phyloP scores from a whole-genome alignment of 495 filamentous ascomycete genomes.

The Penicillium psychrofluorescens region DNA sequence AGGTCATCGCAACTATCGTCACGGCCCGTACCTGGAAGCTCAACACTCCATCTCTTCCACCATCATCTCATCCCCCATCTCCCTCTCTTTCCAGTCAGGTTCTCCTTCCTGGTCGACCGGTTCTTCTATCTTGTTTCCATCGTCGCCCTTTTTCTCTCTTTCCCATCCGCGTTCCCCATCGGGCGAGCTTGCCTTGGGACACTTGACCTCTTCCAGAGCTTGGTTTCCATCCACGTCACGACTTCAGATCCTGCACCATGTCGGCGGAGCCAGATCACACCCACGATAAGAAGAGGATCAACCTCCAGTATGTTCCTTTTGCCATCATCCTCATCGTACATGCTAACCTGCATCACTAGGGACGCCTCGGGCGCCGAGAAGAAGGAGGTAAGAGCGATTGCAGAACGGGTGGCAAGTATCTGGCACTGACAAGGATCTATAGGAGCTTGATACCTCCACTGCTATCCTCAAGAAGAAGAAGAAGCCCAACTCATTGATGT shows the following conservation, averaged over 20 bases:
- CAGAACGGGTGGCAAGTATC: background rate
- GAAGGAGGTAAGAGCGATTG: slow-evolving; percentile 59
- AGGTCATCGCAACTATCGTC: slow-evolving; percentile 38
- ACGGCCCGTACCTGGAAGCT: slow-evolving; percentile 33
- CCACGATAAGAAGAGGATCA: slow-evolving; percentile 76
- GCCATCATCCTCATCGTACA: slow-evolving; percentile 6
- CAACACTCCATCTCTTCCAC: slow-evolving; percentile 11
- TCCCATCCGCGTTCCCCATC: background rate
- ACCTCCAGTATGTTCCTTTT: slow-evolving; percentile 64
- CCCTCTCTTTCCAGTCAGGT: slow-evolving; percentile 11
- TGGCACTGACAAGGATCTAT: slow-evolving; percentile 21
- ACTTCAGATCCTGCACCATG: slow-evolving; percentile 20
- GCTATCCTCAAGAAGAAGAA: slow-evolving; percentile 99
- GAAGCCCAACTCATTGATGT: slow-evolving; percentile 99
- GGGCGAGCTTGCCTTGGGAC: slow-evolving; percentile 7
- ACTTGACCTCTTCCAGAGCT: slow-evolving; percentile 15
- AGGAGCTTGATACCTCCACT: slow-evolving; percentile 91
- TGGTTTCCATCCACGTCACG: slow-evolving; percentile 15
- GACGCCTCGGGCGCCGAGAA: slow-evolving; percentile 84
- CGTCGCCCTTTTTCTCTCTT: slow-evolving; percentile 2
- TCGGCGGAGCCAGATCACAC: slow-evolving; percentile 62
- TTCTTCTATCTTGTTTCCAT: slow-evolving; percentile 9
- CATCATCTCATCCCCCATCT: slow-evolving; percentile 14
- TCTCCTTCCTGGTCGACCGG: slow-evolving; percentile 10
- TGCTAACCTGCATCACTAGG: slow-evolving; percentile 44